These are phyloP conservation scores for Botrytis elliptica DNA, from an alignment of 2,329 filamentous ascomycete genomes.

Conservation along the genomic window DNA sequence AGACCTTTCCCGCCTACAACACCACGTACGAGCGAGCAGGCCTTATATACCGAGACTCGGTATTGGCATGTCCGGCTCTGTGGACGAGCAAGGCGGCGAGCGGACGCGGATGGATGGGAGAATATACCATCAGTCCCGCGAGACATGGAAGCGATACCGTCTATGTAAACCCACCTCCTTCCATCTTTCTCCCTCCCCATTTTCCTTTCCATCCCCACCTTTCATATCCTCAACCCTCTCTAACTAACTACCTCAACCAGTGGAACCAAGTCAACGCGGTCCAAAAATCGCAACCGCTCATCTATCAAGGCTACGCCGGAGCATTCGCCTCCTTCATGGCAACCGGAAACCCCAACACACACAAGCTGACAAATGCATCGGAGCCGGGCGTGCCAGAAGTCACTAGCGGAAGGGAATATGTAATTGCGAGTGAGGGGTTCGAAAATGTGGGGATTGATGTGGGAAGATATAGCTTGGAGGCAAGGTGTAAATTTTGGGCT, in stretches of 20 bases:
- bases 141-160: conserved; percentile 58
- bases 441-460: conserved; percentile 44
- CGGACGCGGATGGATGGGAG: conserved; percentile 51
- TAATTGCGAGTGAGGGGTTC: conserved; percentile 41
- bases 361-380: conserved; percentile 51
- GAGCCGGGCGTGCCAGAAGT: conserved; percentile 47
- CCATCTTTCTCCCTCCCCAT: no score
- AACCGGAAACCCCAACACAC: conserved; percentile 56
- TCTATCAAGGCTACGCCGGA: conserved; percentile 57
- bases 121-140: conserved; percentile 60
- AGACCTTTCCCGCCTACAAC: conserved; percentile 48
- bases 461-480: conserved; percentile 40
- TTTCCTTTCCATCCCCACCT: background rate
- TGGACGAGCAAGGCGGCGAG: conserved; percentile 52
- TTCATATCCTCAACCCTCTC: background rate
- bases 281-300: conserved; percentile 51
- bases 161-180: conserved; percentile 44
- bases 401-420: conserved; percentile 47
- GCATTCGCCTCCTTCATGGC: conserved; percentile 61
- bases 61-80: conserved; percentile 57
- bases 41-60: conserved; percentile 56
- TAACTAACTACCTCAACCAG: conserved; percentile 33
- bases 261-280: conserved; percentile 57
- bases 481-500: conserved; percentile 54
- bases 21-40: conserved; percentile 53